Conservation (phyloP, 1,284 basidiomycete species). For the Ceratobasidium sp. region DNA sequence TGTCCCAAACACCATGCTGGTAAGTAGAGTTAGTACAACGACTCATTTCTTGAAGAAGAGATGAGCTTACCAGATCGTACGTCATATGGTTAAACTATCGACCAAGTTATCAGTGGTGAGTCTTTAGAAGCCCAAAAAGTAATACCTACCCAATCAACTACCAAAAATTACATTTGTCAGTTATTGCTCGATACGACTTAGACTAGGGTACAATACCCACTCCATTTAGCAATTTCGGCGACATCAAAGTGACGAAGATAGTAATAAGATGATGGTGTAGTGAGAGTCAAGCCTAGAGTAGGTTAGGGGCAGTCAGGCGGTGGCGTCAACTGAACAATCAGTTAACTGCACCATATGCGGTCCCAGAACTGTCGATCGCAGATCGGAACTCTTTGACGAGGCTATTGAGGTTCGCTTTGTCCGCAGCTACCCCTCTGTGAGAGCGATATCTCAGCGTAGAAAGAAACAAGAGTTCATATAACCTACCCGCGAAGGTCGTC, state of each 20-base stretch:
- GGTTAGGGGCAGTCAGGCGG: not conserved
- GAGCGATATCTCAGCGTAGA: slow-evolving; percentile 24
- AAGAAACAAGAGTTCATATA: too few relatives aligned
- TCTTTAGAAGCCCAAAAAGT: not conserved
- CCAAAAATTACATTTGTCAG: too few relatives aligned
- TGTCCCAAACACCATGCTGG: slow-evolving; percentile 52
- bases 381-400: slow-evolving; percentile 53
- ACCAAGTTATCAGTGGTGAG: too few relatives aligned
- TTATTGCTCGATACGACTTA: too few relatives aligned
- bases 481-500: slow-evolving; percentile 25
- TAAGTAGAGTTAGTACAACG: not conserved
- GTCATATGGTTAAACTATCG: slow-evolving; percentile 38
- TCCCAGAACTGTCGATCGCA: slow-evolving; percentile 47
- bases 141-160: slow-evolving; percentile 21
- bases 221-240: slow-evolving; percentile 50
- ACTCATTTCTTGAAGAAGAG: not conserved
- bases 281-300: slow-evolving; percentile 50
- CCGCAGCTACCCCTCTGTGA: slow-evolving; percentile 48
- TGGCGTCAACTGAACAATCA: not conserved
- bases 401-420: slow-evolving; percentile 53
- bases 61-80: slow-evolving; percentile 51
- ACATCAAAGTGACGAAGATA: slow-evolving; percentile 58
- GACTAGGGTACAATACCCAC: not conserved
- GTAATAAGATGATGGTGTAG: slow-evolving; percentile 56
- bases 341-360: not conserved